Conservation (phyloP, 2,329 filamentous ascomycete species). For the Elsinoe australis region DNA sequence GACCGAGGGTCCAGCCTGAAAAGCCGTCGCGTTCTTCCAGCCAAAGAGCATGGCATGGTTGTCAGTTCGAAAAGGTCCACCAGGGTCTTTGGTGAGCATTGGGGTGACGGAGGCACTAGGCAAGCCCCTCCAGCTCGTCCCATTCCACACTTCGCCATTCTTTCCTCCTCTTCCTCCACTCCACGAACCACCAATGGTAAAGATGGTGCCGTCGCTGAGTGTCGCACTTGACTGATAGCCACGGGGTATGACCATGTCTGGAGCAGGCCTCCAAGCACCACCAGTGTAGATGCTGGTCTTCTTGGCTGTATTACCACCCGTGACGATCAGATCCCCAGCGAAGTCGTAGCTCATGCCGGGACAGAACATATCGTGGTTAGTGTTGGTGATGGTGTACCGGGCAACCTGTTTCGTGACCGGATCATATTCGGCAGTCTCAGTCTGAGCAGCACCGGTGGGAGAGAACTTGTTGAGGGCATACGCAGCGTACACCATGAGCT, state of each 20-base stretch:
- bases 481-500: conserved; percentile 19
- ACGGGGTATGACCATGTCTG: conserved; percentile 42
- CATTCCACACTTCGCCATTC: conserved; percentile 47
- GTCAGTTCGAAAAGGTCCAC: conserved; percentile 41
- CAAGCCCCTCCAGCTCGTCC: conserved; percentile 47
- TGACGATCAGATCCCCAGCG: conserved; percentile 46
- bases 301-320: conserved; percentile 45
- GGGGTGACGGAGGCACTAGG: conserved; percentile 29
- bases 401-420: conserved; percentile 7
- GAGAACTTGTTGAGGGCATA: conserved; percentile 16
- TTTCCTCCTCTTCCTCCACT: conserved; percentile 43
- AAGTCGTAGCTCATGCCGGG: conserved; percentile 47
- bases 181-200: conserved; percentile 53
- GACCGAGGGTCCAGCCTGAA: conserved; percentile 49
- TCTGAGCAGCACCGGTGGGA: conserved; percentile 5
- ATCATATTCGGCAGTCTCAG: conserved; percentile 15
- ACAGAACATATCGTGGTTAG: conserved; percentile 50
- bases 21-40: conserved; percentile 43
- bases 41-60: conserved; percentile 50
- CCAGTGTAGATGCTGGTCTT: conserved; percentile 41
- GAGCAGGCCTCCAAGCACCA: conserved; percentile 36
- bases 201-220: conserved; percentile 47
- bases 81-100: conserved; percentile 45
- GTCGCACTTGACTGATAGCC: conserved; percentile 48
- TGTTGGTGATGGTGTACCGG: conserved; percentile 30